These are phyloP conservation scores for Ceratocystis huliohia DNA, from an alignment of 2,329 filamentous ascomycete genomes.

Conservation along the genomic window DNA sequence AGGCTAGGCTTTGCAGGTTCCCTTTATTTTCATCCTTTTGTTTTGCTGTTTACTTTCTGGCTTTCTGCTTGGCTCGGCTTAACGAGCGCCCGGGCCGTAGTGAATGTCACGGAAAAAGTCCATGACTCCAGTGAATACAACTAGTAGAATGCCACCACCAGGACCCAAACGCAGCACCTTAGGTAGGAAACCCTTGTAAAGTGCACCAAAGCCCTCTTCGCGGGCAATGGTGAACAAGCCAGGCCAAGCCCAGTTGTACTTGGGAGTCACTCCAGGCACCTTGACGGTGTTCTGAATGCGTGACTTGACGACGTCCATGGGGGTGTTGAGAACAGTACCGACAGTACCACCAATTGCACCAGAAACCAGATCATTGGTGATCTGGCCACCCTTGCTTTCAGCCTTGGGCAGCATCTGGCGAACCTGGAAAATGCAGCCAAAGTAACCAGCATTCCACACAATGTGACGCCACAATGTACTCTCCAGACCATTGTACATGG, in stretches of 20 bases:
- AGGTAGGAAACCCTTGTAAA: constrained; percentile 96
- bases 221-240: constrained; percentile 73
- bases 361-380: constrained; percentile 76
- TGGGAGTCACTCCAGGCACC: constrained; percentile 65
- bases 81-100: constrained; percentile 22
- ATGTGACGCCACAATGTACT: constrained; percentile 91
- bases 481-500: constrained; percentile 93
- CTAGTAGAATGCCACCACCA: constrained; percentile 57
- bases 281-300: constrained; percentile 90
- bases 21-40: neutral
- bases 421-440: constrained; percentile 97
- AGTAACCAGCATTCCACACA: constrained; percentile 87
- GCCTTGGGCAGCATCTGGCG: constrained; percentile 68
- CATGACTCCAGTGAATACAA: constrained; percentile 78
- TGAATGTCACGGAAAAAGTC: constrained; percentile 72
- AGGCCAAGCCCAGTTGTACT: constrained; percentile 98
- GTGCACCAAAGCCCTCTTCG: constrained; percentile 81
- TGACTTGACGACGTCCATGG: constrained; percentile 95
- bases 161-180: constrained; percentile 56
- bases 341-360: constrained; percentile 76
- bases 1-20: constrained; percentile 10
- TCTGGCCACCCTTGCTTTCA: constrained; percentile 67
- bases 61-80: neutral
- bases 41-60: neutral
- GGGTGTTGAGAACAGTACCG: constrained; percentile 87